phyloP scores from a whole-genome alignment of 225 moss, liverwort and hornwort genomes.

The Pseudoscleropodium purum region DNA sequence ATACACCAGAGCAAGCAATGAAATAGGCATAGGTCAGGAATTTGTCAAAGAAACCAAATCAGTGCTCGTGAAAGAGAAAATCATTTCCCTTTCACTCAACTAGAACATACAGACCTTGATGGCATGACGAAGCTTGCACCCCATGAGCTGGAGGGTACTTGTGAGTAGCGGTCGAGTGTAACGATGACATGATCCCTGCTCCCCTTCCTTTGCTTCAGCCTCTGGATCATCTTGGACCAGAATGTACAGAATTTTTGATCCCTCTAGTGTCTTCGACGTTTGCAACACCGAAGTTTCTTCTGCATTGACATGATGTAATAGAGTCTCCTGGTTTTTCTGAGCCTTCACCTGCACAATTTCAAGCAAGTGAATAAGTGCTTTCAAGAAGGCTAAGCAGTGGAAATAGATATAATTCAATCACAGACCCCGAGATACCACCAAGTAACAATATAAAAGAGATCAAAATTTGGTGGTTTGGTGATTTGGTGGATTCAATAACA shows the following conservation, averaged over 20 bases:
- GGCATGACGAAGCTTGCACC: conserved; percentile 95
- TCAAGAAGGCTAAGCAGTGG: neutral
- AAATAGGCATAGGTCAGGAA: neutral
- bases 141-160: conserved; percentile 97
- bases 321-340: conserved; percentile 29
- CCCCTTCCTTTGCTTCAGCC: conserved; percentile 2
- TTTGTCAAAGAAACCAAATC: neutral
- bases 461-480: neutral
- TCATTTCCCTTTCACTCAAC: neutral
- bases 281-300: conserved; percentile 9
- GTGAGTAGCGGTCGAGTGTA: conserved; percentile 87
- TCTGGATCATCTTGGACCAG: conserved; percentile 60
- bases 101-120: conserved; percentile 46
- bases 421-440: neutral
- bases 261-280: conserved; percentile 37
- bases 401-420: neutral
- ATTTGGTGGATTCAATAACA: neutral
- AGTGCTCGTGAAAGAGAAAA: neutral
- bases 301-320: conserved; percentile 9
- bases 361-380: neutral
- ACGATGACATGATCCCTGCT: conserved; percentile 48
- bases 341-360: conserved; percentile 32
- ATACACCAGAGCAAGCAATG: neutral
- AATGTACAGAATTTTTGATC: conserved; percentile 72
- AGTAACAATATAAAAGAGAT: neutral